Evolutionary conservation across 805 yeast species (phyloP), one percentile per base, ranked within the genome.

Genomic region (Wickerhamiella sergipiensis): DNA sequence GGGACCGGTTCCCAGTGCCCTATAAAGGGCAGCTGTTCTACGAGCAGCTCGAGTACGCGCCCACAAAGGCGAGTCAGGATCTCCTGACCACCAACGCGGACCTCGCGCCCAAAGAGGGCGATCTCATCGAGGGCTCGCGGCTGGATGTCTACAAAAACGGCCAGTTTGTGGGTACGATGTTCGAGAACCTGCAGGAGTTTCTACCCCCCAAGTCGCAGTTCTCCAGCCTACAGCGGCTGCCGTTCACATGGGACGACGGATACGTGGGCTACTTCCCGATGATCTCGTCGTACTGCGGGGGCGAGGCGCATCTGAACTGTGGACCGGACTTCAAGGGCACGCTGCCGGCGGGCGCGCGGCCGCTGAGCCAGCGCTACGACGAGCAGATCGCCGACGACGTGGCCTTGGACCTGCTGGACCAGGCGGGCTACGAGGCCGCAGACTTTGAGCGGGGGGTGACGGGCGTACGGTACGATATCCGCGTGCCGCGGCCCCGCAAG

Each of bases 251-350:
- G 53, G 94, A 92, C 63, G 96, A 92, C 62, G 95, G 95, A 0
- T 70, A 78, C 43, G 67, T 87, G 50, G 98, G 97, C 0, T 92
- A 92, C 63, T 92, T 81, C 66, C 97, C 98, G 1, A 85, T 88
- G 70, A 73, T 86, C 33, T 84, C 95, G 50, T 84, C 83, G 23
- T 92, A 78, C 62, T 79, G 78, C 56, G 83, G 83, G 2, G 97
- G 97, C 0, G 69, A 75, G 9, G 95, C 85, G 5, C 70, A 76
- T 53, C 64, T 90, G 51, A 80, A 84, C 55, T 72, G 86, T 2
- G 84, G 88, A 0, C 83, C 86, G 0, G 71, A 79, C 12, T 75
- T 88, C 57, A 10, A 26, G 42, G 43, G 36, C 38, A 24, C 49
- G 5, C 24, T 56, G 22, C 57, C 59, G 7, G 59, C 51, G 15